Conservation (phyloP, 2,329 filamentous ascomycete species). For the Botrytis porri region DNA sequence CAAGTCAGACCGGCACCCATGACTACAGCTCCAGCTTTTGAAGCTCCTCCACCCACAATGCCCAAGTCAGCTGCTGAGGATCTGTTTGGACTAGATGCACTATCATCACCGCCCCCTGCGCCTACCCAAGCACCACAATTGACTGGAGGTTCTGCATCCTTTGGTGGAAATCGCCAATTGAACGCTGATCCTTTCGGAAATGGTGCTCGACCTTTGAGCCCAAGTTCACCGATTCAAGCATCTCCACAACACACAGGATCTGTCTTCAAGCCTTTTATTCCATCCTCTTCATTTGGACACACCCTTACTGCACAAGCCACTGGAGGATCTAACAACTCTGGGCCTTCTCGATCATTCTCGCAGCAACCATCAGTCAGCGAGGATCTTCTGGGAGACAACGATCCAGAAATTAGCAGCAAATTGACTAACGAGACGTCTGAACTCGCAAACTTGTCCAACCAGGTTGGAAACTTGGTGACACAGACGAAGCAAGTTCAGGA, state of each 20-base stretch:
- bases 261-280: slow-evolving; percentile 83
- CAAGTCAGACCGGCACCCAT: slow-evolving; percentile 49
- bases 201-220: slow-evolving; percentile 37
- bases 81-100: slow-evolving; percentile 84
- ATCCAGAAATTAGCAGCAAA: slow-evolving; percentile 84
- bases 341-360: slow-evolving; percentile 40
- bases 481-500: slow-evolving; percentile 92
- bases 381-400: slow-evolving; percentile 86
- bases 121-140: slow-evolving; percentile 60
- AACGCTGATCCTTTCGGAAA: slow-evolving; percentile 42
- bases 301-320: slow-evolving; percentile 74
- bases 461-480: slow-evolving; percentile 84
- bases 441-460: slow-evolving; percentile 92
- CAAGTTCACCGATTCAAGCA: slow-evolving; percentile 33
- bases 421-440: slow-evolving; percentile 87
- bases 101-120: slow-evolving; percentile 47
- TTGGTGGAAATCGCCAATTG: slow-evolving; percentile 45
- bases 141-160: slow-evolving; percentile 68
- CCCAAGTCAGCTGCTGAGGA: slow-evolving; percentile 88
- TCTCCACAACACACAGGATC: slow-evolving; percentile 37
- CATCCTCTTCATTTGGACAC: slow-evolving; percentile 88
- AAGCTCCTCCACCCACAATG: slow-evolving; percentile 44
- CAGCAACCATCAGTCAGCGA: slow-evolving; percentile 57
- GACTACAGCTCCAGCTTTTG: slow-evolving; percentile 45
- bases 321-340: slow-evolving; percentile 50